Conservation (phyloP, 2,329 filamentous ascomycete species). For the Blumeriella jaapii region DNA sequence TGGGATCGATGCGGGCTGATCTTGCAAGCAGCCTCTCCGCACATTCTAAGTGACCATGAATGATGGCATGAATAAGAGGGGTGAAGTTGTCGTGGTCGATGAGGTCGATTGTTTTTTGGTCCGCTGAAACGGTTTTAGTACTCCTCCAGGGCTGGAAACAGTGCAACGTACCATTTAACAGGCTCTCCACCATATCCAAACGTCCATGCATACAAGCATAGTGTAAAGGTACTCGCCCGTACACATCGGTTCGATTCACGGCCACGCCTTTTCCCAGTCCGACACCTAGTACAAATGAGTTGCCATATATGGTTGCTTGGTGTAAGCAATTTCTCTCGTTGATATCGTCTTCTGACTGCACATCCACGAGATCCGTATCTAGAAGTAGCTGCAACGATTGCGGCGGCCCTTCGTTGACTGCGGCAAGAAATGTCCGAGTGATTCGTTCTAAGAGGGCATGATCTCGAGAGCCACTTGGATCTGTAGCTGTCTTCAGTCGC, state of each 20-base stretch:
- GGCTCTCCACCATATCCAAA: slow-evolving; percentile 66
- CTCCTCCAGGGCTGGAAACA: neutral
- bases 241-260: slow-evolving; percentile 75
- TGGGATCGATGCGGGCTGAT: slow-evolving; percentile 76
- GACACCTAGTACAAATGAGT: slow-evolving; percentile 62
- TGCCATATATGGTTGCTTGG: slow-evolving; percentile 91
- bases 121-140: slow-evolving; percentile 34
- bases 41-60: slow-evolving; percentile 71
- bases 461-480: slow-evolving; percentile 46
- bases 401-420: slow-evolving; percentile 74
- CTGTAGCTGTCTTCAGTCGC: slow-evolving; percentile 48
- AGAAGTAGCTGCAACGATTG: slow-evolving; percentile 66
- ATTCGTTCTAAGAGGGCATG: slow-evolving; percentile 58
- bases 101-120: slow-evolving; percentile 66
- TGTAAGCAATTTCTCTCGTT: slow-evolving; percentile 95
- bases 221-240: slow-evolving; percentile 84
- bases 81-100: slow-evolving; percentile 98
- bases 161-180: slow-evolving; percentile 47
- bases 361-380: slow-evolving; percentile 70
- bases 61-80: slow-evolving; percentile 87
- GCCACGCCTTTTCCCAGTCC: slow-evolving; percentile 68
- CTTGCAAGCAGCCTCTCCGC: slow-evolving; percentile 66
- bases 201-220: slow-evolving; percentile 94
- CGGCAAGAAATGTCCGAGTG: slow-evolving; percentile 81
- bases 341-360: slow-evolving; percentile 93